A percentile compares a stretch with the other conserved stretches of the same genome.
Conservation (phyloP, 2,329 filamentous ascomycete genomes). For the Fusarium nurragi region DNA sequence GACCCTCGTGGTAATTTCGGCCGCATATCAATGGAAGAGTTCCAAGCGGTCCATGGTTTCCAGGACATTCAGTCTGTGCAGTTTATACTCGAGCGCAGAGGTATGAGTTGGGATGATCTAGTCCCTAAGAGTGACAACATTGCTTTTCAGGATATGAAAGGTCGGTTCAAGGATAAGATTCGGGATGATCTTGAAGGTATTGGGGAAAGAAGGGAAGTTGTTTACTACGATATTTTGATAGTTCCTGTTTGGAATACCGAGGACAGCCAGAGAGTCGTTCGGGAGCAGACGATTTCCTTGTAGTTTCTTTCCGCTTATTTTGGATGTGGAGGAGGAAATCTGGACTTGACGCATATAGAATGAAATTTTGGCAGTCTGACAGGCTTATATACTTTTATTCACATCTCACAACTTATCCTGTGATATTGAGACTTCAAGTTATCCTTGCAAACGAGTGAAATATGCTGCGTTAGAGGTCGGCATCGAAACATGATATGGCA, state of each 20-base stretch:
- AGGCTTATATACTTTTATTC: too few relatives aligned
- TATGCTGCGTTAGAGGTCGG: too few relatives aligned
- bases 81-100: slow-evolving; percentile 6
- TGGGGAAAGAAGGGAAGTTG: neutral
- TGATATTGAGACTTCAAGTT: too few relatives aligned
- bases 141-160: slow-evolving; percentile 14
- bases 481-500: too few relatives aligned
- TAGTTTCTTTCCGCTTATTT: neutral
- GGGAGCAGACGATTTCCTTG: neutral
- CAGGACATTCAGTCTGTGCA: neutral
- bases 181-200: neutral
- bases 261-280: neutral
- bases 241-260: neutral
- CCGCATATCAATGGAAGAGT: neutral
- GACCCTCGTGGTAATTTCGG: neutral
- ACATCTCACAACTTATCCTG: too few relatives aligned
- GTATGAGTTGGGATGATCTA: slow-evolving; percentile 16
- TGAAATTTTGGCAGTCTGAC: neutral
- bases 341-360: neutral
- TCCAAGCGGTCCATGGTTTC: neutral
- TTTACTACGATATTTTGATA: slow-evolving; percentile 16
- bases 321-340: neutral
- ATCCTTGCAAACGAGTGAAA: too few relatives aligned
- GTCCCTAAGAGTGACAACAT: neutral
- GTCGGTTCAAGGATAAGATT: neutral